These are phyloP conservation scores for Drechslerella coelobrocha DNA, from an alignment of 2,329 filamentous ascomycete genomes.

Conservation along the genomic window DNA sequence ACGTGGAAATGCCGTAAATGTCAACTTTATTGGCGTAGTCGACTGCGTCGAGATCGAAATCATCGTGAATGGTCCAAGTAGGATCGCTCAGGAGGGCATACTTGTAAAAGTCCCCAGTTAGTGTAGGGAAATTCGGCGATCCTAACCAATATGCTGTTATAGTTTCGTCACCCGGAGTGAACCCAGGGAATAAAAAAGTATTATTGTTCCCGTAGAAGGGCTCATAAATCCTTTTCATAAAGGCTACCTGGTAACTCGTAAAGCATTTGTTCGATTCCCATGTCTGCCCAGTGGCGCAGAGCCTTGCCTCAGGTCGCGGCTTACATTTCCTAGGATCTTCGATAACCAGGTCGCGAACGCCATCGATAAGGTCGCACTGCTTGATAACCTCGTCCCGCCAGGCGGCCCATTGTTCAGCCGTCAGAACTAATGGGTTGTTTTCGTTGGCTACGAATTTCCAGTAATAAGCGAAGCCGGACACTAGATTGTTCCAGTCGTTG, in stretches of 20 bases:
- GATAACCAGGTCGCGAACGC: conserved; percentile 61
- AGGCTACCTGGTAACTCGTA: conserved; percentile 55
- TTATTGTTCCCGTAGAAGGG: conserved; percentile 57
- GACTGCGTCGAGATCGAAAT: conserved; percentile 56
- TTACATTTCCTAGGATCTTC: conserved; percentile 58
- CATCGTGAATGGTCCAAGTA: conserved; percentile 57
- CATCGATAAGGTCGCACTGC: conserved; percentile 64
- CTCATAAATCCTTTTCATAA: conserved; percentile 56
- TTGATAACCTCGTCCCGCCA: conserved; percentile 59
- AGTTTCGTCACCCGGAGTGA: conserved; percentile 36
- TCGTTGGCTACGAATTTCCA: conserved; percentile 58
- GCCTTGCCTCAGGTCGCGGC: conserved; percentile 56
- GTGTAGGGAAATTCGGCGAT: neutral
- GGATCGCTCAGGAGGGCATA: conserved; percentile 60
- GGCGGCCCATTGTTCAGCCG: conserved; percentile 55
- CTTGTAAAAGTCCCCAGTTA: conserved; percentile 59
- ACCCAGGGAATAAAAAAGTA: conserved; percentile 55
- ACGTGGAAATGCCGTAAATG: conserved; percentile 59
- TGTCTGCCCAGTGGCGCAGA: conserved; percentile 53
- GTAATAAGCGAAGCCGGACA: conserved; percentile 60
- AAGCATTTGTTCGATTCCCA: conserved; percentile 54
- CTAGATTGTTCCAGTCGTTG: conserved; percentile 60
- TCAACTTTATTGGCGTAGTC: conserved; percentile 58
- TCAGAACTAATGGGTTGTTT: conserved; percentile 55
- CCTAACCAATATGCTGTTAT: conserved; percentile 21